Base-by-base conservation (phyloP, 352 stramenopile genomes). In the Phytophthora pini region DNA sequence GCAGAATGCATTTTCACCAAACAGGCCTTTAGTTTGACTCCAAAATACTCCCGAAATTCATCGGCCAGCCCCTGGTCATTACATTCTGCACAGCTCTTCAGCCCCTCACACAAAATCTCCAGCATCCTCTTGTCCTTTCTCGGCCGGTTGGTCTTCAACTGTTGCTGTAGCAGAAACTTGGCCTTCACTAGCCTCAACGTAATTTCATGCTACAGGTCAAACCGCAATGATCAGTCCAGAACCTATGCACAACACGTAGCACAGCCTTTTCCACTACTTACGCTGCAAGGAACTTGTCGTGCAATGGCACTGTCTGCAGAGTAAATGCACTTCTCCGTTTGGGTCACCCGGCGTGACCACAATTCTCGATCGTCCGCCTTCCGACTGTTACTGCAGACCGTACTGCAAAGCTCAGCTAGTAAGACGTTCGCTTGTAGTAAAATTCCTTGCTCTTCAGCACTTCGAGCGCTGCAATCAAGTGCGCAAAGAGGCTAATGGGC, bases 381-480 rank as follows among this genome's bases (percentile, higher is more conserved):
- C 43, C 40, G 61, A 32, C 70, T 69, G 40, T 74, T 74, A 26
- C 70, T 68, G 44, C 79, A 83, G 1, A 79, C 59, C 22, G 79
- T 59, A 26, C 76, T 72, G 24, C 79, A 89, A 15, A 82, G 72
- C 57, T 92, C 85, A n/a, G 81, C 83, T 12, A 92, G 51, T 34
- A 92, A 44, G 6, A 88, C 51, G 36, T 87, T 74, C 11, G 72
- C 74, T 43, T 73, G 61, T 20, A 70, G 20, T 40, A 76, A 34
- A 29, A 76, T 69, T 0, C 65, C 54, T 34, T 68, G 65, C 22
- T 73, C 61, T 38, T 74, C 64, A 5, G 20, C 38, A 24, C 38
- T 65, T 20, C 55, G 46, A 38, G 31, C 15, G 54, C 36, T 68
- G 39, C 40, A 60, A 49, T 70, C 59, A 24, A 68, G 9, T 40